Base-by-base conservation (phyloP, 139 green algal genomes). In the Chlorella sp. region DNA sequence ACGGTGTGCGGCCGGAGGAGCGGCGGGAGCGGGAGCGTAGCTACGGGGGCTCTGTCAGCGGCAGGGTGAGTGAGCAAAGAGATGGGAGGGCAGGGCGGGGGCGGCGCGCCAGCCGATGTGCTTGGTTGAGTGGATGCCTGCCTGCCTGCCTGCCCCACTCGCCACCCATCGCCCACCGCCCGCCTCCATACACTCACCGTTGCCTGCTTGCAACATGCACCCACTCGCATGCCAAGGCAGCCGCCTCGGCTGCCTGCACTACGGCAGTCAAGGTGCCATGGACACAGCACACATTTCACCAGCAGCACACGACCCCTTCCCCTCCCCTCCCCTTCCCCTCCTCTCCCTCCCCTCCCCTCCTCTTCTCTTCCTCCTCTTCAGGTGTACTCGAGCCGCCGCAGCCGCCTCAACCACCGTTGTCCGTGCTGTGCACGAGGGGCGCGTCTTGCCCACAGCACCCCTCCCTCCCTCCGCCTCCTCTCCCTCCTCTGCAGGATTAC, bases 1-100 rank as follows among this genome's bases (percentile, higher is more conserved):
- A 90, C 30, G 87, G 87, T 2, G 87, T 90, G 77, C 78, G 79
- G 78, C 61, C 87, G 16, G 36, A 86, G 61, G 87, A 86, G 28
- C 24, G 39, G 16, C 48, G 42, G 24, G 57, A 61, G 12, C 75
- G 48, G 24, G 57, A 61, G 14, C 75, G n/a, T n/a, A n/a, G 76
- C 14, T 80, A 77, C 26, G 53, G 75, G 37, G 75, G 75, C 76
- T 78, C 60, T 36, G 61, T 86, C 60, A 90, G 86, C 60, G 86
- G 86, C 22, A 53, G 85, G 85, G 85, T 89, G 85, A 83, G 85
- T 73, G 81, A 2, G 32, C 22, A 42, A 80, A 12, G 32, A 40
- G 73, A n/a, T n/a, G 64, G 22, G 2, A 14, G 64, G 7, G 16
- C 2, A 14, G 64, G 64, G 11, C 64, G 64, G 64, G 64, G 21